Conservation (phyloP, 2,329 filamentous ascomycete species). For the Pezicula carpinea region DNA sequence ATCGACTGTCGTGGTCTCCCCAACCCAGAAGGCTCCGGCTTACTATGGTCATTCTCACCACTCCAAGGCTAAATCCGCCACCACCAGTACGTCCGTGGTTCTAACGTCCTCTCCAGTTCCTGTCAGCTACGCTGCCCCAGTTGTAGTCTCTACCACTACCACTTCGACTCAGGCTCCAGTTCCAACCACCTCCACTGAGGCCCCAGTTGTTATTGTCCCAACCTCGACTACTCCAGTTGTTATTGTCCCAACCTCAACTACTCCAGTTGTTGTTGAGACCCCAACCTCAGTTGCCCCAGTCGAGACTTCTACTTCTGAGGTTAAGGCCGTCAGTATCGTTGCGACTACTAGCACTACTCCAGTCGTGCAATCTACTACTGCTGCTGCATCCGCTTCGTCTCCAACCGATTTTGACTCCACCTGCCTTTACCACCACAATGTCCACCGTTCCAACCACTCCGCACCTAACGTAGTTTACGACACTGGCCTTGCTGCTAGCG, state of each 20-base stretch:
- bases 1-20: constrained; percentile 16
- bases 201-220: not conserved
- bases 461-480: constrained; percentile 63
- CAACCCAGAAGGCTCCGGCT: not conserved
- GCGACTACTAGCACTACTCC: constrained; percentile 1
- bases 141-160: constrained; percentile 11
- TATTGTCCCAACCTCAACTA: too few relatives aligned
- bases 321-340: too few relatives aligned
- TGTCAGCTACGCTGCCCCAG: constrained; percentile 4
- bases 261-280: too few relatives aligned
- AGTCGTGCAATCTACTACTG: constrained; percentile 7
- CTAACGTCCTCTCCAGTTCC: constrained; percentile 1
- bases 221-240: not conserved
- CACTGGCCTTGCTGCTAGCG: constrained; percentile 56
- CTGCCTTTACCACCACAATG: constrained; percentile 61
- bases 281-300: too few relatives aligned
- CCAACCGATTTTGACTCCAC: constrained; percentile 15
- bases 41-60: constrained; percentile 1
- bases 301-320: too few relatives aligned
- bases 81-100: constrained; percentile 6
- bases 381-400: constrained; percentile 13
- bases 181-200: constrained; percentile 4
- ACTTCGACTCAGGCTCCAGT: constrained; percentile 8
- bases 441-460: constrained; percentile 80
- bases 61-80: constrained; percentile 6